Conservation (phyloP, 306 rosid genomes). For the Bauhinia variegata region DNA sequence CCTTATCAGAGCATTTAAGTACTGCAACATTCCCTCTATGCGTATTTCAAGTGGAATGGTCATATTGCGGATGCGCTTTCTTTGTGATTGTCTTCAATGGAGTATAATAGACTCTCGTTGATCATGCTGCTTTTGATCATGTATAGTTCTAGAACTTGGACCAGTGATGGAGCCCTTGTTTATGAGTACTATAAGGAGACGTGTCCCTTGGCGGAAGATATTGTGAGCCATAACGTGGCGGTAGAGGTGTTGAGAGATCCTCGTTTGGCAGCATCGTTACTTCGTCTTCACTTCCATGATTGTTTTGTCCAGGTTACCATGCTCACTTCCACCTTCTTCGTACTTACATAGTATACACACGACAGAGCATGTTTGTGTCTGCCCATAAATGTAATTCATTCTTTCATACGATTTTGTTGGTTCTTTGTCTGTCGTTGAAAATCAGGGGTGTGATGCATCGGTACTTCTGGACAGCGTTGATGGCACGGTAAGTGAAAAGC, state of each 20-base stretch:
- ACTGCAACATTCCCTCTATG: neutral
- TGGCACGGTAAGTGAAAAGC: slow-evolving; percentile 76
- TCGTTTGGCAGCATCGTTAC: slow-evolving; percentile 84
- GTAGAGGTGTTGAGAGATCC: slow-evolving; percentile 67
- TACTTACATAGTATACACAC: no score
- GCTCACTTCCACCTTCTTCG: neutral
- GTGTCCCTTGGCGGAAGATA: slow-evolving; percentile 75
- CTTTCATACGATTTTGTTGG: neutral
- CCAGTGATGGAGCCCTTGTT: slow-evolving; percentile 45
- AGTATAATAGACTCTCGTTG: slow-evolving; percentile 25
- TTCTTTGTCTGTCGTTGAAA: neutral
- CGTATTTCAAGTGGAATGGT: neutral
- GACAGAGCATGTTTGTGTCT: no score
- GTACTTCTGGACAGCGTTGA: slow-evolving; percentile 70
- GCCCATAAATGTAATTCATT: neutral
- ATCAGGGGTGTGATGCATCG: slow-evolving; percentile 92
- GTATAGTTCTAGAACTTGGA: slow-evolving; percentile 32
- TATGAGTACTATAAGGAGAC: slow-evolving; percentile 66
- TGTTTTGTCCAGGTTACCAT: slow-evolving; percentile 78
- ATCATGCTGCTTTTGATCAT: slow-evolving; percentile 34
- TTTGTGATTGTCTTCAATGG: slow-evolving; percentile 48
- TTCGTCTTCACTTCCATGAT: slow-evolving; percentile 93
- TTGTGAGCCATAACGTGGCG: slow-evolving; percentile 62
- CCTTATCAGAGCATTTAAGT: slow-evolving; percentile 1
- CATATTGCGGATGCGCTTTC: neutral